phyloP scores from a whole-genome alignment of 495 filamentous ascomycete genomes.

The Neurospora sp. region DNA sequence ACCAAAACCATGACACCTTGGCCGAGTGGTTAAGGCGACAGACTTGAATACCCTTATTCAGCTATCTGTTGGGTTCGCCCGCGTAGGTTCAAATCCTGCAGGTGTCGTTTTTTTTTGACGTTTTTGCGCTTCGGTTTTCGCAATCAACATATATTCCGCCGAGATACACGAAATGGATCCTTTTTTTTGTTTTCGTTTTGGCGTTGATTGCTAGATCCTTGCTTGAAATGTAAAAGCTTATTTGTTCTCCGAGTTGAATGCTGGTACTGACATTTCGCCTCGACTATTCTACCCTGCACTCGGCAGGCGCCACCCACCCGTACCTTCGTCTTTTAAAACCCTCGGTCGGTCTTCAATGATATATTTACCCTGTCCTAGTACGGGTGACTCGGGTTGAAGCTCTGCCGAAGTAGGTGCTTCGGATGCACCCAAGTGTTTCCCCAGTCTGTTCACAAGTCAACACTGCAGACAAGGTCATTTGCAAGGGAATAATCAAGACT shows the following conservation, averaged over 20 bases:
- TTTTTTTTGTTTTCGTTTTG: neutral
- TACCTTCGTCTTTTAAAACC: no score
- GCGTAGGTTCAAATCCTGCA: conserved; percentile 22
- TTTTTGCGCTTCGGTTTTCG: neutral
- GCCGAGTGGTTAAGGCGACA: conserved; percentile 24
- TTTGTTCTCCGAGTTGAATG: neutral
- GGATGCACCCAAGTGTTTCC: neutral
- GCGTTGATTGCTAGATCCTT: neutral
- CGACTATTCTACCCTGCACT: neutral
- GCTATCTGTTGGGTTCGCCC: conserved; percentile 22
- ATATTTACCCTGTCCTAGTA: neutral
- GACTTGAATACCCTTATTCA: conserved; percentile 18
- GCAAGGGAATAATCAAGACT: neutral
- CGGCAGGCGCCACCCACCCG: no score
- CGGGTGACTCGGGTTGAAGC: neutral
- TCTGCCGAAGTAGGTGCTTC: neutral
- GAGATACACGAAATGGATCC: neutral
- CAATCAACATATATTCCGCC: neutral
- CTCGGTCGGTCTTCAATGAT: neutral
- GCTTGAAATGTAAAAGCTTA: neutral
- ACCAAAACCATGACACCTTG: conserved; percentile 9
- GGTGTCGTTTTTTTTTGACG: conserved; percentile 8
- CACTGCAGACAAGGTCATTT: neutral
- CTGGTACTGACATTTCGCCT: neutral
- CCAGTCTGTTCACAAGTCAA: neutral